Evolutionary conservation across 805 yeast genomes (phyloP).

Genomic region (Sungouiozyma ichnusensis): DNA sequence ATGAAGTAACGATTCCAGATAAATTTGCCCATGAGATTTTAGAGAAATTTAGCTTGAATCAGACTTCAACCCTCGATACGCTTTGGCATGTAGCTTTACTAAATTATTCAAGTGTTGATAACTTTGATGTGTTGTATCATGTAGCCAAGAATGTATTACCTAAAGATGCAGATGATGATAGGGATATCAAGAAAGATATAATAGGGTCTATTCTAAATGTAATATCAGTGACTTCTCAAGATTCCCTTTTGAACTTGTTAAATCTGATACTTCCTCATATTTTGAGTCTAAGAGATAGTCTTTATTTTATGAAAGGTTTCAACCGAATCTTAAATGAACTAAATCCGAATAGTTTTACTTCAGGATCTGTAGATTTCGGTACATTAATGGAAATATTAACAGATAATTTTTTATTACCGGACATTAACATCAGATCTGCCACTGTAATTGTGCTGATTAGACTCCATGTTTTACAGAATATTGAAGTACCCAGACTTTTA

Average conservation of each 20-base stretch:
- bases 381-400: slow-evolving; percentile 9
- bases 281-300: slow-evolving; percentile 27
- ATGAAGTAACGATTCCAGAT: slow-evolving; percentile 23
- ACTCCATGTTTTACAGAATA: slow-evolving; percentile 12
- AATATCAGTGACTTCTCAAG: slow-evolving; percentile 21
- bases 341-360: neutral
- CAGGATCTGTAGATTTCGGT: neutral
- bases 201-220: slow-evolving; percentile 33
- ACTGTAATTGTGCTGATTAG: slow-evolving; percentile 41
- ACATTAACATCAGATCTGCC: slow-evolving; percentile 38
- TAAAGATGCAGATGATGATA: neutral
- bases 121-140: slow-evolving; percentile 8
- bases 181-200: slow-evolving; percentile 33
- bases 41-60: slow-evolving; percentile 2
- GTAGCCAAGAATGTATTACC: slow-evolving; percentile 1
- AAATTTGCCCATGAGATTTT: slow-evolving; percentile 11
- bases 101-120: slow-evolving; percentile 27
- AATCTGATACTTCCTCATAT: slow-evolving; percentile 17
- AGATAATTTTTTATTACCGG: slow-evolving; percentile 38
- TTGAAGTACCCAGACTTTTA: slow-evolving; percentile 33
- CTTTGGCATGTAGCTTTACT: slow-evolving; percentile 45
- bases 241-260: slow-evolving; percentile 9
- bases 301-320: slow-evolving; percentile 31
- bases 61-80: slow-evolving; percentile 27
- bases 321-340: slow-evolving; percentile 9